Evolutionary conservation across 164 flowering plant genomes (phyloP).

Genomic region (Paratinospora sagittata): DNA sequence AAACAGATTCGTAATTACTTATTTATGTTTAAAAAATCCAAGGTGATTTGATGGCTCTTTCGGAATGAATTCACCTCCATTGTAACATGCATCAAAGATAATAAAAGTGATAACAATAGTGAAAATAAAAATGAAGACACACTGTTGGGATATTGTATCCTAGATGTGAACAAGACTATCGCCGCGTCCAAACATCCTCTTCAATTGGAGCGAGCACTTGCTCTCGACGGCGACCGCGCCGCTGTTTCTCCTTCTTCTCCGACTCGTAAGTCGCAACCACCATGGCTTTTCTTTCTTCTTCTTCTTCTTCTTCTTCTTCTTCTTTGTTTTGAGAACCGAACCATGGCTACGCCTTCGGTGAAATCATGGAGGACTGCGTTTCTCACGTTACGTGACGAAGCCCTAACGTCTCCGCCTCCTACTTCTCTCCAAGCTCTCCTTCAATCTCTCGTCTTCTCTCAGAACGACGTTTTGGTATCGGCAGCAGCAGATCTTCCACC

Average conservation of each 20-base stretch:
- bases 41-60: no score
- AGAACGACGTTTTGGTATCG: constrained; percentile 37
- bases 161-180: not conserved
- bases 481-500: constrained; percentile 58
- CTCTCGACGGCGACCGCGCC: not conserved
- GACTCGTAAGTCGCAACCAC: not conserved
- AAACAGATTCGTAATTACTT: no score
- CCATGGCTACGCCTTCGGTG: constrained; percentile 14
- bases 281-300: not conserved
- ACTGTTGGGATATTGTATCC: no score
- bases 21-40: no score
- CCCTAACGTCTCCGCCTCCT: constrained; percentile 35
- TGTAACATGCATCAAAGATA: no score
- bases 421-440: constrained; percentile 38
- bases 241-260: not conserved
- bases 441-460: constrained; percentile 49
- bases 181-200: not conserved
- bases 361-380: constrained; percentile 82
- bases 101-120: no score
- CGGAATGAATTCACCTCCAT: no score
- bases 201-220: not conserved
- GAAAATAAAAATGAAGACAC: no score
- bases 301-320: not conserved
- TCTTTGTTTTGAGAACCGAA: not conserved
- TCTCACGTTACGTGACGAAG: constrained; percentile 81